Base-by-base conservation (phyloP, 1,284 basidiomycete genomes). In the Tylopilus orsonianus region DNA sequence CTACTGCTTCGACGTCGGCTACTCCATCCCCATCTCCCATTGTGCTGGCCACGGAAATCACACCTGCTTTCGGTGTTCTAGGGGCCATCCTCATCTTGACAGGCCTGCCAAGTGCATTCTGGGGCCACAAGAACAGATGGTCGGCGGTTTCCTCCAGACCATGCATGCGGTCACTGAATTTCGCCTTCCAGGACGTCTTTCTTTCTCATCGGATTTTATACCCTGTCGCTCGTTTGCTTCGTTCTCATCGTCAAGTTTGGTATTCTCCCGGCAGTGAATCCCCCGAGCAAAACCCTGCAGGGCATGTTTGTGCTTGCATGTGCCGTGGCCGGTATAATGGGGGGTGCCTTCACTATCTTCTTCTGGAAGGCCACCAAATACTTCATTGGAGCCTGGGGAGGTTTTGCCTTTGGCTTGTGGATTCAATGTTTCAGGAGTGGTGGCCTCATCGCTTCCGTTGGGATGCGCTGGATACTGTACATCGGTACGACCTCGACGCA, bases 61-160 rank as follows among this genome's bases (percentile, higher is more conserved):
- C 95, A 61, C 88, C 90, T 13, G 92, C 85, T 13, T 97, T 94
- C 68, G 93, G 87, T 29, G 86, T 95, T 12, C 79, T 95, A 7
- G 95, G 95, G 42, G 90, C 81, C 7, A 69, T 97, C 55, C 82
- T 97, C 62, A 93, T 97, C 58, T 60, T 96, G 42, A 91, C 90
- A 7, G 95, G 95, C 48, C 74, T 95, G 13, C 91, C 93, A 4
- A 90, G 91, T 53, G 87, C 90, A 1, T 92, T 93, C 58, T 85
- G 90, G 69, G 95, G 95, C 18, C 90, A 93, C 70, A 94, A 93
- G 76, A 94, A 94, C 66, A 75, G 93, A 77, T 93, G 93, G 92
- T 87, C 54, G 41, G 74, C 56, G 29, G 4, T 48, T 49, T 58
- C 40, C 41, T 58, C 27, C 20, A 16, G 16, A 33, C 46, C 41